Conservation (phyloP, 1,284 basidiomycete genomes). For the Trichosporon sp. region DNA sequence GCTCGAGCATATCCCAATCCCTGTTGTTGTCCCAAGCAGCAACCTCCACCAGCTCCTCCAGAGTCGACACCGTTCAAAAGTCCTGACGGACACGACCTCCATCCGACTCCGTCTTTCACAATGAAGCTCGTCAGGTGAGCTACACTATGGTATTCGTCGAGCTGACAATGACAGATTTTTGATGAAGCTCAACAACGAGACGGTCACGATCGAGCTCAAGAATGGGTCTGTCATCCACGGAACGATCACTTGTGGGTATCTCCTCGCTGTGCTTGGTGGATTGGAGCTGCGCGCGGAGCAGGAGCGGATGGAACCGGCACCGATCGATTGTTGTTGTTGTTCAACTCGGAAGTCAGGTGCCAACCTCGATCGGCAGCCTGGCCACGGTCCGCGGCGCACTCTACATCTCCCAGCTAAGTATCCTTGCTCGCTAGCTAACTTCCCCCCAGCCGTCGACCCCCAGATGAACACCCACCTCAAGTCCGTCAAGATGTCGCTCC, state of each 20-base stretch:
- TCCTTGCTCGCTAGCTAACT: background rate
- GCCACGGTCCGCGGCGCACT: no score
- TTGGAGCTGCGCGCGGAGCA: background rate
- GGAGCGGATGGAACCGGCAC: background rate
- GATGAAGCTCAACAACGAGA: slow-evolving; percentile 99
- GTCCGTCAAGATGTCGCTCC: slow-evolving; percentile 92
- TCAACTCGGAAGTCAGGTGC: background rate
- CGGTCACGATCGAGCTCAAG: slow-evolving; percentile 96
- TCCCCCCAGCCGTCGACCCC: slow-evolving; percentile 78
- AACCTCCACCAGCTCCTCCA: slow-evolving; percentile 21
- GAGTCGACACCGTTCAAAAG: slow-evolving; percentile 27
- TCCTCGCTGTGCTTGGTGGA: background rate
- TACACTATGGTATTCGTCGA: background rate
- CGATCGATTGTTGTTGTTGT: background rate
- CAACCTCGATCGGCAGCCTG: background rate
- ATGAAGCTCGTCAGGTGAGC: slow-evolving; percentile 60
- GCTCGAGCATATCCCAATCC: slow-evolving; percentile 14
- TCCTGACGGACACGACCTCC: slow-evolving; percentile 24
- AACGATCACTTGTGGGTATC: slow-evolving; percentile 88
- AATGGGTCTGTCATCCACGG: slow-evolving; percentile 95
- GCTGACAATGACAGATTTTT: slow-evolving; percentile 69
- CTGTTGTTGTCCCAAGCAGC: slow-evolving; percentile 19
- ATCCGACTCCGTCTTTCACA: slow-evolving; percentile 53
- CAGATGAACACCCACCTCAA: slow-evolving; percentile 98
- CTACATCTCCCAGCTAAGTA: background rate